A percentile compares a stretch with the other conserved stretches of the same genome.
Conservation (phyloP, 2,329 filamentous ascomycete genomes). For the Verruconis gallopava region DNA sequence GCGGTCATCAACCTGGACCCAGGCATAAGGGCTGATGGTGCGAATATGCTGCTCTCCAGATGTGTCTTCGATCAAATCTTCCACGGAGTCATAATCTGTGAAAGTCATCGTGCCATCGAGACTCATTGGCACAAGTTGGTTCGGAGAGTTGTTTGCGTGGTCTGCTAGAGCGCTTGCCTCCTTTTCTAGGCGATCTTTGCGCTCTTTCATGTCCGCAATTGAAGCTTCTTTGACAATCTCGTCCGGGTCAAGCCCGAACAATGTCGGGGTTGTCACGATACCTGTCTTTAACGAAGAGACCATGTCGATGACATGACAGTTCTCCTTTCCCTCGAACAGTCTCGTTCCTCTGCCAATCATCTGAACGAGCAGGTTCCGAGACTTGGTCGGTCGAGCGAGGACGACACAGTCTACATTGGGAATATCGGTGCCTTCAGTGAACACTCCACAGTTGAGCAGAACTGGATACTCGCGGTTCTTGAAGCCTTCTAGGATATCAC, state of each 20-base stretch:
- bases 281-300: constrained; percentile 74
- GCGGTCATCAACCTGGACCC: constrained; percentile 64
- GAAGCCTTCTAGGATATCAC: constrained; percentile 62
- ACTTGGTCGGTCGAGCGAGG: constrained; percentile 76
- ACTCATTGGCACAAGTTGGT: constrained; percentile 1
- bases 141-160: neutral
- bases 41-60: constrained; percentile 69
- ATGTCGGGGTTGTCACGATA: constrained; percentile 77
- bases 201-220: constrained; percentile 34
- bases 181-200: constrained; percentile 37
- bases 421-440: constrained; percentile 95
- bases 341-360: constrained; percentile 97
- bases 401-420: constrained; percentile 93
- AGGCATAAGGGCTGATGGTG: constrained; percentile 59
- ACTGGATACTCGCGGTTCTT: constrained; percentile 67
- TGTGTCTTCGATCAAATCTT: constrained; percentile 75
- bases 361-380: constrained; percentile 84
- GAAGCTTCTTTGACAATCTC: constrained; percentile 59
- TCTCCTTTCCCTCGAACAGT: constrained; percentile 61
- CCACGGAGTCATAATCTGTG: constrained; percentile 83
- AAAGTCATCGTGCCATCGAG: constrained; percentile 46
- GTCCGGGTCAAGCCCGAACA: constrained; percentile 81
- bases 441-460: constrained; percentile 87
- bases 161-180: constrained; percentile 66
- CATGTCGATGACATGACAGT: constrained; percentile 96